phyloP scores from a whole-genome alignment of 1,284 basidiomycete species.

The Meira miltonrushii region DNA sequence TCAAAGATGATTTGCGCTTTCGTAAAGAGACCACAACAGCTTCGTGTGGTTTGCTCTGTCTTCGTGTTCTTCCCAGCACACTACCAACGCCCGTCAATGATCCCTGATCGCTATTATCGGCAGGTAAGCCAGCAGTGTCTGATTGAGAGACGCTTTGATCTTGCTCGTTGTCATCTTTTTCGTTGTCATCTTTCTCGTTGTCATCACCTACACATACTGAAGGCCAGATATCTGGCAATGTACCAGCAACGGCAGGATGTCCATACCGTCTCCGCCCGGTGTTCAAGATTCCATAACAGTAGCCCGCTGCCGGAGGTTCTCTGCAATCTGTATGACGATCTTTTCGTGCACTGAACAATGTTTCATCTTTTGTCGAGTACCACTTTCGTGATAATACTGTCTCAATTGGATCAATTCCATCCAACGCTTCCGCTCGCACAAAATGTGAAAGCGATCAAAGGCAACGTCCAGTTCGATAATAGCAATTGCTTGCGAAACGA shows the following conservation, averaged over 20 bases:
- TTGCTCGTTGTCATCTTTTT: not conserved
- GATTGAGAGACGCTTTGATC: not conserved
- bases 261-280: slow-evolving; percentile 36
- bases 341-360: slow-evolving; percentile 69
- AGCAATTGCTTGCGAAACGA: slow-evolving; percentile 71
- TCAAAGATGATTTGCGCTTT: slow-evolving; percentile 23
- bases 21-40: slow-evolving; percentile 31
- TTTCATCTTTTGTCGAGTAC: slow-evolving; percentile 78
- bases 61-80: not conserved
- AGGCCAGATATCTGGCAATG: slow-evolving; percentile 44
- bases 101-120: not conserved
- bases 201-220: slow-evolving; percentile 19
- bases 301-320: slow-evolving; percentile 38
- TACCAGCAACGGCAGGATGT: slow-evolving; percentile 45
- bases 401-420: slow-evolving; percentile 14
- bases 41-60: slow-evolving; percentile 18
- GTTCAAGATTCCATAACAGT: slow-evolving; percentile 41
- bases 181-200: slow-evolving; percentile 13
- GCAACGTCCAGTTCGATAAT: slow-evolving; percentile 68
- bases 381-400: slow-evolving; percentile 57
- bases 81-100: not conserved
- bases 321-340: slow-evolving; percentile 43
- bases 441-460: slow-evolving; percentile 70
- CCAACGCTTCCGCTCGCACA: slow-evolving; percentile 36
- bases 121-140: not conserved